Conservation (phyloP, 495 filamentous ascomycete genomes). For the Penicillium subrubescens region DNA sequence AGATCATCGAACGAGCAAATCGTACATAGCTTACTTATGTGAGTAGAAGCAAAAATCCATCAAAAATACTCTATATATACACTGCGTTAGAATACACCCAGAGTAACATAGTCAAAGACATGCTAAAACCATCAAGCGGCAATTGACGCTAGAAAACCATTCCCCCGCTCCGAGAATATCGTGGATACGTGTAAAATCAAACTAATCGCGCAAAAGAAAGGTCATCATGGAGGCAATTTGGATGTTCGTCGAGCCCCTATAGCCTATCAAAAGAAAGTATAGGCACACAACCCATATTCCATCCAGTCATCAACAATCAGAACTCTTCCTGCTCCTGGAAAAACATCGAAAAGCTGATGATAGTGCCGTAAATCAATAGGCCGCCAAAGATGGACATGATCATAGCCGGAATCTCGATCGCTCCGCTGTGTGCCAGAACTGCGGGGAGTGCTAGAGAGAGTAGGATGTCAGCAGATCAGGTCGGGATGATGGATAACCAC, state of each 20-base stretch:
- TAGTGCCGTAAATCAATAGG: slow-evolving; percentile 93
- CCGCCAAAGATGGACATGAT: slow-evolving; percentile 93
- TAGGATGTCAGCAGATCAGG: slow-evolving; percentile 24
- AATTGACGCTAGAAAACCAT: slow-evolving; percentile 12
- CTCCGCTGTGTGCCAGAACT: slow-evolving; percentile 78
- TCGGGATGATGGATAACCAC: background rate
- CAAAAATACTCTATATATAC: slow-evolving; percentile 27
- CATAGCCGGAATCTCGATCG: slow-evolving; percentile 85
- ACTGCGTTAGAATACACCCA: slow-evolving; percentile 28
- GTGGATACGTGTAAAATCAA: slow-evolving; percentile 25
- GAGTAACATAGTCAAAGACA: slow-evolving; percentile 23
- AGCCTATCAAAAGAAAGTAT: background rate
- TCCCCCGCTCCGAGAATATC: slow-evolving; percentile 18
- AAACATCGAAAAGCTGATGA: slow-evolving; percentile 97
- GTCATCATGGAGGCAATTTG: slow-evolving; percentile 20
- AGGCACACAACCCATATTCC: background rate
- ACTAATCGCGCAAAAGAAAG: slow-evolving; percentile 15
- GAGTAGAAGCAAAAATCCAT: background rate
- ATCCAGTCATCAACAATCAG: slow-evolving; percentile 29
- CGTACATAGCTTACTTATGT: background rate
- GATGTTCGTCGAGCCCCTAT: slow-evolving; percentile 1
- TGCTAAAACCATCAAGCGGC: slow-evolving; percentile 21
- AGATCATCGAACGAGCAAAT: background rate
- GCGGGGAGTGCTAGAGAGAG: slow-evolving; percentile 75
- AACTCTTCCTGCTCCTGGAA: slow-evolving; percentile 97